These are phyloP conservation scores for Nicotiana obtusifolia DNA, from an alignment of 257 asterid species.

Conservation along the genomic window DNA sequence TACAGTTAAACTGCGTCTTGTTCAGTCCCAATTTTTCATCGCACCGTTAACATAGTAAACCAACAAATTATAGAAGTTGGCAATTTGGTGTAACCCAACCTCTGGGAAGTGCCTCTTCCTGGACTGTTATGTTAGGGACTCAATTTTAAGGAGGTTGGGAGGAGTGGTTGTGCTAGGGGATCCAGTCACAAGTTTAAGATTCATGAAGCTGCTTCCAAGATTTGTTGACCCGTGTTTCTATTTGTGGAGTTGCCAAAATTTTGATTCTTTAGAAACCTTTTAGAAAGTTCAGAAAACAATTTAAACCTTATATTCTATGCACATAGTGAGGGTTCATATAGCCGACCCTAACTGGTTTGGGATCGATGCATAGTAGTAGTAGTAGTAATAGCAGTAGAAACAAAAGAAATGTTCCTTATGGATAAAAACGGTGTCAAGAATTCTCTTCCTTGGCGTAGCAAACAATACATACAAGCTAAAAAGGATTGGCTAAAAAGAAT, in stretches of 20 bases:
- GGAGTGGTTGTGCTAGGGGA: background rate
- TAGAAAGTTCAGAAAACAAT: background rate
- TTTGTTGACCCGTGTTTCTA: background rate
- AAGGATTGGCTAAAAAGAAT: slow-evolving; percentile 6
- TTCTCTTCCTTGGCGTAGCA: background rate
- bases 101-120: background rate
- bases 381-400: background rate
- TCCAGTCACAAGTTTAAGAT: background rate
- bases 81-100: background rate
- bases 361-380: background rate
- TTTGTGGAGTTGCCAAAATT: background rate
- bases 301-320: background rate
- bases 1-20: background rate
- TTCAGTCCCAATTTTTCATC: background rate
- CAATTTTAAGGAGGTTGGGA: background rate
- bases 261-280: slow-evolving; percentile 2
- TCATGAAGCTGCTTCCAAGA: background rate
- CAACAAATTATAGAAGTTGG: background rate
- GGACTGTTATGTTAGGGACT: background rate
- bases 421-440: background rate
- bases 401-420: background rate
- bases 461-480: background rate
- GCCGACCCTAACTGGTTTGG: background rate
- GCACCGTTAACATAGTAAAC: background rate
- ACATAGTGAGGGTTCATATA: background rate